A percentile compares a stretch with the other conserved stretches of the same genome.
Evolutionary conservation across 345 rosid genomes (phyloP).

Genomic region (Gossypium bickii): DNA sequence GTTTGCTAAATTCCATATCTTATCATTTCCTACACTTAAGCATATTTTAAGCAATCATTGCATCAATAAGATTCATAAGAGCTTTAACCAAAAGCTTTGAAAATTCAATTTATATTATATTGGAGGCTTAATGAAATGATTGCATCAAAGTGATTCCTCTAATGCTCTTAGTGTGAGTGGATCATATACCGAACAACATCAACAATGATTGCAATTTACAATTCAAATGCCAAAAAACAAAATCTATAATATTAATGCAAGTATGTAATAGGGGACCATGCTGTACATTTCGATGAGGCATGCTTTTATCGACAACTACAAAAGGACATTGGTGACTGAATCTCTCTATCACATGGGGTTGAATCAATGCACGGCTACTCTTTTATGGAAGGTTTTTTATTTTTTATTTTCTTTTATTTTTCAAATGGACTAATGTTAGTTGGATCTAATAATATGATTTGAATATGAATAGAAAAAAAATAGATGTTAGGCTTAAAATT

Average conservation of each 20-base stretch:
- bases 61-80: constrained; percentile 11
- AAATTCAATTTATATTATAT: too few species aligned
- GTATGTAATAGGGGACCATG: constrained; percentile 27
- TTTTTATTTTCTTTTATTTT: too few species aligned
- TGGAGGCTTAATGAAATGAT: too few species aligned
- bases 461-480: too few species aligned
- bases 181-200: too few species aligned
- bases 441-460: too few species aligned
- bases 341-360: constrained; percentile 36
- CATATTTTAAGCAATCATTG: constrained; percentile 35
- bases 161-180: too few species aligned
- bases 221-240: too few species aligned
- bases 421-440: too few species aligned
- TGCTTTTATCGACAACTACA: constrained; percentile 52
- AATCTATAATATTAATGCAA: background rate
- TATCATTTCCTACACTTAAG: constrained; percentile 28
- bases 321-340: constrained; percentile 22
- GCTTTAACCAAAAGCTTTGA: background rate
- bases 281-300: constrained; percentile 22
- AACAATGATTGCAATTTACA: too few species aligned
- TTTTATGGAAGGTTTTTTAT: too few species aligned
- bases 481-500: too few species aligned
- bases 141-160: background rate
- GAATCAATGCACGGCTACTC: constrained; percentile 29
- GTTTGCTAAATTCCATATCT: constrained; percentile 25